These are phyloP conservation scores for Pterula multifida DNA, from an alignment of 1,284 basidiomycete species.

Conservation along the genomic window DNA sequence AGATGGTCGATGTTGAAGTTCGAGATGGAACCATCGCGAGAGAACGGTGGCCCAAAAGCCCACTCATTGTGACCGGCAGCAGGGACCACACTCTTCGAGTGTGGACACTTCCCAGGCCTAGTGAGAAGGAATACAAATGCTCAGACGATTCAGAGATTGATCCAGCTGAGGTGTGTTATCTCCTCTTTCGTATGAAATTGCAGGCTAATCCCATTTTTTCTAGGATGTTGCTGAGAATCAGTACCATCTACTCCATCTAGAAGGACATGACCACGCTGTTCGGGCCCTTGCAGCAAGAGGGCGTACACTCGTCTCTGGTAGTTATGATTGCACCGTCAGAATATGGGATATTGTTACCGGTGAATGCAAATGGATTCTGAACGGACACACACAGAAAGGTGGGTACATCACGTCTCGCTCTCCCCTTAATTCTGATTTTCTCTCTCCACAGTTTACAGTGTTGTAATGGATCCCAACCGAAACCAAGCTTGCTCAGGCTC, in stretches of 20 bases:
- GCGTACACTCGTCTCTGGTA: slow-evolving; percentile 84
- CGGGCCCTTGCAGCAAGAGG: slow-evolving; percentile 87
- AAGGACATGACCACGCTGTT: slow-evolving; percentile 86
- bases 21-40: slow-evolving; percentile 42
- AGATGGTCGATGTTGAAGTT: slow-evolving; percentile 61
- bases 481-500: slow-evolving; percentile 89
- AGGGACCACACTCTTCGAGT: slow-evolving; percentile 83
- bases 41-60: slow-evolving; percentile 75
- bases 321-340: slow-evolving; percentile 87
- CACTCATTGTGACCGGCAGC: slow-evolving; percentile 89
- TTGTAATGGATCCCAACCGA: slow-evolving; percentile 75
- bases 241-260: slow-evolving; percentile 74
- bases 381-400: slow-evolving; percentile 90
- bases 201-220: slow-evolving; percentile 11
- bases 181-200: slow-evolving; percentile 2
- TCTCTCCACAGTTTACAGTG: slow-evolving; percentile 70
- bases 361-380: slow-evolving; percentile 66
- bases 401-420: slow-evolving; percentile 10
- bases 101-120: slow-evolving; percentile 76
- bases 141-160: slow-evolving; percentile 60
- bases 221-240: slow-evolving; percentile 81
- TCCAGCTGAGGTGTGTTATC: slow-evolving; percentile 44
- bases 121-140: slow-evolving; percentile 67
- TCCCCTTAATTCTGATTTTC: slow-evolving; percentile 6
- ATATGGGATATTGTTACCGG: slow-evolving; percentile 95